phyloP scores from a whole-genome alignment of 371 early-diverging fungal genomes.

The Mucor saturninus region DNA sequence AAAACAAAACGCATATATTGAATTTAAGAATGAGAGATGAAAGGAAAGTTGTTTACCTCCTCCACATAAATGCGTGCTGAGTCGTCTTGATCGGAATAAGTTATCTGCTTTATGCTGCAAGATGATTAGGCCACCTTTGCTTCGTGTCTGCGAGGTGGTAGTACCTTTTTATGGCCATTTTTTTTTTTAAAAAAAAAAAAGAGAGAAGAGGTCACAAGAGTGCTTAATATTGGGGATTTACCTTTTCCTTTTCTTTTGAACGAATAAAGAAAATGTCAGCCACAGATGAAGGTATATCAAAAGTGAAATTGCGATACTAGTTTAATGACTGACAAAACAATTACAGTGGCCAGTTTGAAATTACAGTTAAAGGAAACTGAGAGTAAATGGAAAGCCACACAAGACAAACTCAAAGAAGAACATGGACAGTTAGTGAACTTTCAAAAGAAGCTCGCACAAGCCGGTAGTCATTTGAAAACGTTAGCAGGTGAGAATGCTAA shows the following conservation, averaged over 20 bases:
- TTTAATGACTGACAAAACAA: background rate
- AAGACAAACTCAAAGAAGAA: slow-evolving; percentile 32
- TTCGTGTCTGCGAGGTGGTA: too few relatives aligned
- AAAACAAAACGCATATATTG: background rate
- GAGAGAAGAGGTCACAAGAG: too few relatives aligned
- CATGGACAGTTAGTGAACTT: slow-evolving; percentile 27
- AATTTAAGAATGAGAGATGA: background rate
- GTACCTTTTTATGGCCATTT: background rate
- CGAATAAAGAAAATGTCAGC: slow-evolving; percentile 4
- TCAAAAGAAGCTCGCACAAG: slow-evolving; percentile 48
- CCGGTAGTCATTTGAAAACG: slow-evolving; percentile 54
- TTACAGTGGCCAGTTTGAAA: slow-evolving; percentile 15
- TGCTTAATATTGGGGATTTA: background rate
- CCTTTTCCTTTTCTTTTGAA: background rate
- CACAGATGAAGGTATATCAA: slow-evolving; percentile 9
- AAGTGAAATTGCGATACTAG: background rate
- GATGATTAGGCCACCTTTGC: too few relatives aligned
- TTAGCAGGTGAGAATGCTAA: slow-evolving; percentile 46
- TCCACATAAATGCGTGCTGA: background rate
- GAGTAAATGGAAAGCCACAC: slow-evolving; percentile 7
- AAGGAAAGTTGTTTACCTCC: background rate
- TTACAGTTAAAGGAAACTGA: slow-evolving; percentile 24
- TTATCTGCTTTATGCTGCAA: background rate
- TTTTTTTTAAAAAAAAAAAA: background rate
- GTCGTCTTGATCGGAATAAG: background rate